Evolutionary conservation across 192 early-diverging fungal genomes (phyloP).

Genomic region (Dissophora globulifera): DNA sequence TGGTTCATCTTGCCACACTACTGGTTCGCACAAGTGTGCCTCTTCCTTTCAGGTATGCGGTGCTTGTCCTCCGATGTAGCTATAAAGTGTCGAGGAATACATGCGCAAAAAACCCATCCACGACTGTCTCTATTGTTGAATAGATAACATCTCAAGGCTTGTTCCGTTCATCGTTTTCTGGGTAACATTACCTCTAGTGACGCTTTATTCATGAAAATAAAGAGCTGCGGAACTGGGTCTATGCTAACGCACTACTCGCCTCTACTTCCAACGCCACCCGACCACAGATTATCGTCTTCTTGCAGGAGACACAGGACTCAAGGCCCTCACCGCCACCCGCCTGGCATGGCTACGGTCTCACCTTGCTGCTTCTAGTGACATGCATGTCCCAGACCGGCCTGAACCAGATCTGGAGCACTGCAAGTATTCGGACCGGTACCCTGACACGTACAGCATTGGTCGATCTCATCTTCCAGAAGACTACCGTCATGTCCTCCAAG

Average conservation of each 20-base stretch:
- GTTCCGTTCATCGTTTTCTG: conserved; percentile 27
- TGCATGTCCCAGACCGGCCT: not conserved
- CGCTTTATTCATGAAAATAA: too few relatives aligned
- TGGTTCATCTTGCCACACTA: conserved; percentile 24
- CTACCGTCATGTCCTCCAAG: conserved; percentile 32
- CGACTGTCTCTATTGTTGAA: not conserved
- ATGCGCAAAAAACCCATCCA: too few relatives aligned
- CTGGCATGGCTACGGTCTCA: conserved; percentile 33
- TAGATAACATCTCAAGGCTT: conserved; percentile 15
- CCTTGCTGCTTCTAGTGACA: not conserved
- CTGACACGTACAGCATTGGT: conserved; percentile 11
- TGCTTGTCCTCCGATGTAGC: not conserved
- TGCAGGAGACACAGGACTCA: conserved; percentile 18
- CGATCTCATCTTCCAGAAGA: conserved; percentile 35
- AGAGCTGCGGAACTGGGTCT: too few relatives aligned
- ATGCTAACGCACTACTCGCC: too few relatives aligned
- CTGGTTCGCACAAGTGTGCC: conserved; percentile 7
- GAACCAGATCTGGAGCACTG: not conserved
- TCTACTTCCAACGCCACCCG: too few relatives aligned
- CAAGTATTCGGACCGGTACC: not conserved
- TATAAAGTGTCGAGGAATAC: too few relatives aligned
- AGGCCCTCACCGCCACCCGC: conserved; percentile 7
- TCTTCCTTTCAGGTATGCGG: conserved; percentile 11
- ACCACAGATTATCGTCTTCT: conserved; percentile 33
- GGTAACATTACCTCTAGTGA: too few relatives aligned